Evolutionary conservation across 495 filamentous ascomycete genomes (phyloP).

Genomic region (Penicillium cataractarum): DNA sequence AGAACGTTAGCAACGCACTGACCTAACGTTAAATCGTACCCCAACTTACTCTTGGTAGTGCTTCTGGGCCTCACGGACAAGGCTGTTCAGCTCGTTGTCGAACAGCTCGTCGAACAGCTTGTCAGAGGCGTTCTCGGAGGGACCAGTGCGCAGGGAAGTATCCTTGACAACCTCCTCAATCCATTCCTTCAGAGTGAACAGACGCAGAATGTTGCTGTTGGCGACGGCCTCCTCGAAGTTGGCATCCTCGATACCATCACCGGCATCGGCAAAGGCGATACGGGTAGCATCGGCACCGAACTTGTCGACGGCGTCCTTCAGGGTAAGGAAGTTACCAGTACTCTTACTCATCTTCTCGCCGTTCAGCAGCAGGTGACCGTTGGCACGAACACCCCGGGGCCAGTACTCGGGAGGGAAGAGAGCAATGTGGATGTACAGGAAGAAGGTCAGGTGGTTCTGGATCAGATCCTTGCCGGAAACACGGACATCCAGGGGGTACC

Average conservation of each 20-base stretch:
- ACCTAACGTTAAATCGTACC: not conserved
- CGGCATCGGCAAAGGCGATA: constrained; percentile 91
- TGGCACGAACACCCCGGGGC: constrained; percentile 80
- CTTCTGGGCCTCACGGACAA: constrained; percentile 71
- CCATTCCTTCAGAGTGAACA: constrained; percentile 89
- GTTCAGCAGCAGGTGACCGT: constrained; percentile 92
- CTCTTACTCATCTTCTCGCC: constrained; percentile 97
- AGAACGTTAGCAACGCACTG: constrained; percentile 33
- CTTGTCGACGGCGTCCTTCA: constrained; percentile 83
- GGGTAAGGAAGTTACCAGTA: constrained; percentile 93
- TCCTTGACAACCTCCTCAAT: constrained; percentile 81
- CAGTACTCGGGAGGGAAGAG: constrained; percentile 86
- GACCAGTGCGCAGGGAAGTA: constrained; percentile 69
- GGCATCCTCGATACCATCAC: constrained; percentile 92
- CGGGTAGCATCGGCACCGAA: constrained; percentile 92
- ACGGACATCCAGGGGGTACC: constrained; percentile 88
- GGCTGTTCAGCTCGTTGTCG: constrained; percentile 88
- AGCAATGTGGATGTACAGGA: constrained; percentile 91
- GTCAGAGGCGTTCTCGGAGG: constrained; percentile 80
- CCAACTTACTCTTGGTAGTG: constrained; percentile 70
- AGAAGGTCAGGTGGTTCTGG: constrained; percentile 92
- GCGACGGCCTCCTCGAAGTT: constrained; percentile 97
- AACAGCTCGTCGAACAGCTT: constrained; percentile 90
- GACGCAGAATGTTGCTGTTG: constrained; percentile 83
- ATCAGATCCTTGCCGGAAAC: constrained; percentile 87